Percentiles rank a stretch among this genome's conserved stretches.
Conservation (phyloP, 352 stramenopile genomes). For the Phytophthora pisi region DNA sequence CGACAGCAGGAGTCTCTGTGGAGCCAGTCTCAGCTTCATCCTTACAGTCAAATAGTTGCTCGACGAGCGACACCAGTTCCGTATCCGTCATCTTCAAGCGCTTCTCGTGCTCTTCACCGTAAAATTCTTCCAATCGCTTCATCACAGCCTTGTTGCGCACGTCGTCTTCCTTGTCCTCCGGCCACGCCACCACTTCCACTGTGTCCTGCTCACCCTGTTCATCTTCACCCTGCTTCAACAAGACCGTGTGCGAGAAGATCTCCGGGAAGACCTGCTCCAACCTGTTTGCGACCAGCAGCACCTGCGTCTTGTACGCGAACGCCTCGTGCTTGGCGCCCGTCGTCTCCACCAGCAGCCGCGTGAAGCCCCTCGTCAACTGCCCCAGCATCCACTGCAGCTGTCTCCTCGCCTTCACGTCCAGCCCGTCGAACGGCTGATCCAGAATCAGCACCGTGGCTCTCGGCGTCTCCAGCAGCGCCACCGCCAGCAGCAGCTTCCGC, state of each 20-base stretch:
- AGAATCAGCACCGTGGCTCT: slow-evolving; percentile 83
- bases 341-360: slow-evolving; percentile 89
- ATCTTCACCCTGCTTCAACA: slow-evolving; percentile 37
- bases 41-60: slow-evolving; percentile 44
- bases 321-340: slow-evolving; percentile 71
- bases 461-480: slow-evolving; percentile 79
- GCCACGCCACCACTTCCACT: slow-evolving; percentile 51
- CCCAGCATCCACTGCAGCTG: slow-evolving; percentile 87
- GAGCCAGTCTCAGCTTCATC: neutral
- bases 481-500: slow-evolving; percentile 90
- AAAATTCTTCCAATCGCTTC: slow-evolving; percentile 40
- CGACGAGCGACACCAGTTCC: slow-evolving; percentile 43
- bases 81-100: slow-evolving; percentile 35
- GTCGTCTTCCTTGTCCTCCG: slow-evolving; percentile 30
- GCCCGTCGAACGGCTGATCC: slow-evolving; percentile 93
- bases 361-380: slow-evolving; percentile 88
- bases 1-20: slow-evolving; percentile 28
- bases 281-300: slow-evolving; percentile 89
- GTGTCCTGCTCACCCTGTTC: slow-evolving; percentile 1
- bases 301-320: slow-evolving; percentile 87
- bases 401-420: slow-evolving; percentile 84
- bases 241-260: slow-evolving; percentile 69
- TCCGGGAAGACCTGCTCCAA: slow-evolving; percentile 90
- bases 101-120: slow-evolving; percentile 43
- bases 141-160: slow-evolving; percentile 46